A percentile compares a stretch with the other conserved stretches of the same genome.
Conservation (phyloP, 306 rosid genomes). For the Dryas alaskensis region DNA sequence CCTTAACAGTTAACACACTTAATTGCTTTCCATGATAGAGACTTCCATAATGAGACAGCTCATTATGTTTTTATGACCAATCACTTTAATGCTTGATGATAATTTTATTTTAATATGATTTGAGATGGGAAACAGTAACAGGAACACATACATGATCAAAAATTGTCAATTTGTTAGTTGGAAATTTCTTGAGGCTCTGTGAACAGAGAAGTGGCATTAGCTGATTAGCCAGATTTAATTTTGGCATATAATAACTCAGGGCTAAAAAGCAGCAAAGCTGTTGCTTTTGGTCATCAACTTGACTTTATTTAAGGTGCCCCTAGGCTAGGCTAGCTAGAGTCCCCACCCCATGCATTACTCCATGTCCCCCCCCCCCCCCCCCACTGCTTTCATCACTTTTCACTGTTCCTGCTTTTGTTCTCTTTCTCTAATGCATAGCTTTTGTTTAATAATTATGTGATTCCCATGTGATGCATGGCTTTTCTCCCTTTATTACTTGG, state of each 20-base stretch:
- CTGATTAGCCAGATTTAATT: slow-evolving; percentile 25
- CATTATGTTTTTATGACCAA: slow-evolving; percentile 18
- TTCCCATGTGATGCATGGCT: slow-evolving; percentile 34
- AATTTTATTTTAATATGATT: not conserved
- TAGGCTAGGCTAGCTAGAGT: not conserved
- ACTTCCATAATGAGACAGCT: slow-evolving; percentile 25
- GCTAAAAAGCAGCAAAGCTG: slow-evolving; percentile 4
- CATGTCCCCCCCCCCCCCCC: not conserved
- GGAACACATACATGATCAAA: not conserved
- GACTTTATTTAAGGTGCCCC: not conserved
- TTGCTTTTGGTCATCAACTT: not conserved
- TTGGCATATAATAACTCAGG: not conserved
- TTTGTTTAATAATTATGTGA: slow-evolving; percentile 14
- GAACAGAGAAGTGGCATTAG: slow-evolving; percentile 11
- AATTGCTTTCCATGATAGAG: slow-evolving; percentile 15
- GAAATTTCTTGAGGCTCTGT: slow-evolving; percentile 24
- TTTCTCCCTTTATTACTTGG: slow-evolving; percentile 20
- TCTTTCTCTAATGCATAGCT: slow-evolving; percentile 17
- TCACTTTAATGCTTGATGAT: not conserved
- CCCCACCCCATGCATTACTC: slow-evolving; percentile 21
- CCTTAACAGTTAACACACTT: no score
- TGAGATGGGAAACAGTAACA: slow-evolving; percentile 1
- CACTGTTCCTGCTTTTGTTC: slow-evolving; percentile 24
- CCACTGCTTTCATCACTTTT: slow-evolving; percentile 20
- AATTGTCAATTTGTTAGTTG: slow-evolving; percentile 13